Evolutionary conservation across 2,329 filamentous ascomycete genomes (phyloP).

Genomic region (Fusarium verrucosum): DNA sequence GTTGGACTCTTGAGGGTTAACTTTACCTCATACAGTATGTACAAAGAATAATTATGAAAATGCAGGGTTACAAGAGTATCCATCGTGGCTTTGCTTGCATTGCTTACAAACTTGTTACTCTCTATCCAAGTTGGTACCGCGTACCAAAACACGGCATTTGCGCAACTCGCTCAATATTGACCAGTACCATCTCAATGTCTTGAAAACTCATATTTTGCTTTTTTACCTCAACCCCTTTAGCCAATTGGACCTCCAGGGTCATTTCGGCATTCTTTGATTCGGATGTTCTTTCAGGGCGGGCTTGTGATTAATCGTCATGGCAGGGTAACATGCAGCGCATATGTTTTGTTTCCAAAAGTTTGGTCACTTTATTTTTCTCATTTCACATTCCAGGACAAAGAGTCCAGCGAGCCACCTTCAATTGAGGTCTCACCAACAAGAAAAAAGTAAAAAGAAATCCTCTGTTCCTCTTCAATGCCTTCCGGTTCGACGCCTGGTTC

Average conservation of each 20-base stretch:
- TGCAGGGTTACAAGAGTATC: conserved; percentile 5
- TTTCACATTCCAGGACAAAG: conserved; percentile 24
- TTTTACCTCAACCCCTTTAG: conserved; percentile 2
- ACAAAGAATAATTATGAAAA: too few relatives aligned
- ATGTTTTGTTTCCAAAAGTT: conserved; percentile 23
- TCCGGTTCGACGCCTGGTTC: conserved; percentile 27
- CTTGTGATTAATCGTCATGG: conserved; percentile 19
- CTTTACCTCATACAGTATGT: neutral
- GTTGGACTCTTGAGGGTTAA: neutral
- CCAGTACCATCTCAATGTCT: conserved; percentile 6
- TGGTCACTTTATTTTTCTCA: neutral
- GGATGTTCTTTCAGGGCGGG: conserved; percentile 25
- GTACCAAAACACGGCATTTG: conserved; percentile 23
- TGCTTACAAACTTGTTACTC: too few relatives aligned
- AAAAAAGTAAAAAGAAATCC: neutral
- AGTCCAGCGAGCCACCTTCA: conserved; percentile 18
- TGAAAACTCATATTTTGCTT: conserved; percentile 8
- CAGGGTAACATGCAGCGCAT: conserved; percentile 17
- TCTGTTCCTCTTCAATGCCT: conserved; percentile 3
- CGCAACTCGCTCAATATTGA: conserved; percentile 24
- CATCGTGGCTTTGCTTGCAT: conserved; percentile 28
- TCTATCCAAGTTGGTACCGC: conserved; percentile 1
- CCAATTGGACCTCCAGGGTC: neutral
- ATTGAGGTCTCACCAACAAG: conserved; percentile 24
- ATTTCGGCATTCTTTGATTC: conserved; percentile 8